These are phyloP conservation scores for Saturnispora gosingensis DNA, from an alignment of 805 yeast genomes.

Conservation along the genomic window DNA sequence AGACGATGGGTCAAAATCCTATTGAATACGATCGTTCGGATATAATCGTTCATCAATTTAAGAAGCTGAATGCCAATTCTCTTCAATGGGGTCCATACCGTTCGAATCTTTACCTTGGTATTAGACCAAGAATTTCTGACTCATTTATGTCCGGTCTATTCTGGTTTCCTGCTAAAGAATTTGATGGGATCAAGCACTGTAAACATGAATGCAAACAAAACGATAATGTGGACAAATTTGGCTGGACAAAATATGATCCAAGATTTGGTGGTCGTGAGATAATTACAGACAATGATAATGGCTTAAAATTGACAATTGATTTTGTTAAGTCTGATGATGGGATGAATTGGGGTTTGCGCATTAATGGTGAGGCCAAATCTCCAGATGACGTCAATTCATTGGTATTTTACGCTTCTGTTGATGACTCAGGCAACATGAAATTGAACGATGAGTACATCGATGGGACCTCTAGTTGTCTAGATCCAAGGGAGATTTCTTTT, in stretches of 20 bases:
- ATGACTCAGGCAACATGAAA: slow-evolving; percentile 44
- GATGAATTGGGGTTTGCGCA: slow-evolving; percentile 66
- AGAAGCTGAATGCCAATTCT: slow-evolving; percentile 36
- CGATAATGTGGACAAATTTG: slow-evolving; percentile 63
- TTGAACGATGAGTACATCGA: slow-evolving; percentile 22
- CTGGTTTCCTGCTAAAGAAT: slow-evolving; percentile 71
- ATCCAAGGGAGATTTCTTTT: slow-evolving; percentile 31
- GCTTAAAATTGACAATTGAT: slow-evolving; percentile 55
- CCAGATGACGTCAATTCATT: slow-evolving; percentile 49
- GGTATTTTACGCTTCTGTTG: slow-evolving; percentile 72
- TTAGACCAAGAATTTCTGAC: slow-evolving; percentile 72
- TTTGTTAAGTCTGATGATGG: slow-evolving; percentile 70
- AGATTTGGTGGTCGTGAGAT: slow-evolving; percentile 77
- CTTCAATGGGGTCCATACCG: slow-evolving; percentile 91
- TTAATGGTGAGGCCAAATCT: slow-evolving; percentile 54
- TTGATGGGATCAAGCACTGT: slow-evolving; percentile 42
- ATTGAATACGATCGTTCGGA: slow-evolving; percentile 8
- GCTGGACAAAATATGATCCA: slow-evolving; percentile 86
- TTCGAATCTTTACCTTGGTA: slow-evolving; percentile 76
- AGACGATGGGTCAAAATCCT: slow-evolving; percentile 1
- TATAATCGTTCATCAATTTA: slow-evolving; percentile 19
- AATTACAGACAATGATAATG: slow-evolving; percentile 57
- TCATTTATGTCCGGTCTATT: slow-evolving; percentile 71
- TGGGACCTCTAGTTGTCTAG: slow-evolving; percentile 21
- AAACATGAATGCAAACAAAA: slow-evolving; percentile 71